A percentile compares a stretch with the other conserved stretches of the same genome.
Conservation (phyloP, 2,329 filamentous ascomycete species). For the Alternaria sp. region DNA sequence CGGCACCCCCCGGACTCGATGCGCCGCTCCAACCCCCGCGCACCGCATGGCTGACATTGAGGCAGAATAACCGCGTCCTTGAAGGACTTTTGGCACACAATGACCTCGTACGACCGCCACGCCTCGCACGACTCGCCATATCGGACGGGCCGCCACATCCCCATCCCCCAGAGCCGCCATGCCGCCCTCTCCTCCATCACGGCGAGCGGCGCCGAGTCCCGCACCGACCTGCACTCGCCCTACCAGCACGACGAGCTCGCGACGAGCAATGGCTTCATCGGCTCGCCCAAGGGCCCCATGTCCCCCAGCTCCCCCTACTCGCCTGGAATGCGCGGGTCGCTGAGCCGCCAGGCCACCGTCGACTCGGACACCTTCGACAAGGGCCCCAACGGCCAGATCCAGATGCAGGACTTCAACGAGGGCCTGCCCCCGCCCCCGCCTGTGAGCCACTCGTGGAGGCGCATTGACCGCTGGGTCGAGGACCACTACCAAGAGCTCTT, state of each 20-base stretch:
- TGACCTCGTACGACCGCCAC: conserved; percentile 81
- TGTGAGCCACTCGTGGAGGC: conserved; percentile 86
- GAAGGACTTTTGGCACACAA: conserved; percentile 90
- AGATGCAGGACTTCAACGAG: conserved; percentile 94
- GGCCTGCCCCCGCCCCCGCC: conserved; percentile 90
- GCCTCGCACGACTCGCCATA: conserved; percentile 93
- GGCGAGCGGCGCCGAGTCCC: conserved; percentile 85
- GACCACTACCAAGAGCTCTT: conserved; percentile 94
- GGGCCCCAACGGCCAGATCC: conserved; percentile 81
- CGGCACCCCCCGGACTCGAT: conserved; percentile 19
- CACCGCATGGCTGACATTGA: conserved; percentile 33
- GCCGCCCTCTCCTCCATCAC: conserved; percentile 86
- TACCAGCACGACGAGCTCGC: conserved; percentile 77
- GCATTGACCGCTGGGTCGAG: conserved; percentile 93
- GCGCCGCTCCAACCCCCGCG: conserved; percentile 6
- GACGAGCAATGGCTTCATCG: conserved; percentile 66
- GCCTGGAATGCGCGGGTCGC: conserved; percentile 83
- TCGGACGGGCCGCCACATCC: conserved; percentile 87
- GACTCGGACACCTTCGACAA: conserved; percentile 63
- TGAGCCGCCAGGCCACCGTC: conserved; percentile 70
- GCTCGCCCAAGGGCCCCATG: conserved; percentile 63
- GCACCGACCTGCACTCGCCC: conserved; percentile 79
- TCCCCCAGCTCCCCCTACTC: conserved; percentile 80
- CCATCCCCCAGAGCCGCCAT: conserved; percentile 82
- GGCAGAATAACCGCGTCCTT: conserved; percentile 63